A percentile compares a stretch with the other conserved stretches of the same genome.
These are phyloP conservation scores for Calonectria multiphialidica DNA, from an alignment of 2,329 filamentous ascomycete species.

Conservation along the genomic window DNA sequence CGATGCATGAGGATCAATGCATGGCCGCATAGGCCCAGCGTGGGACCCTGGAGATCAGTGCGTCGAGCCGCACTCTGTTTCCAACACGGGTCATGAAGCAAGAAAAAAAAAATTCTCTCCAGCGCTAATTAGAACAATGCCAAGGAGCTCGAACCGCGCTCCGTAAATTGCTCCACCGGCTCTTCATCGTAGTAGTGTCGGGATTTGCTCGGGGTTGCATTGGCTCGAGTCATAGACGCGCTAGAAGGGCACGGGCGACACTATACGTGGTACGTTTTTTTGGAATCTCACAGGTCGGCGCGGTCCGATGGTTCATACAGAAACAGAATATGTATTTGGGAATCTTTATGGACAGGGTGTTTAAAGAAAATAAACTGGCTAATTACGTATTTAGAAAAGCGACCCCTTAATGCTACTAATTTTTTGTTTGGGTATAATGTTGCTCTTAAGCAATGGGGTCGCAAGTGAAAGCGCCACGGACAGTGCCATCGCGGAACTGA, in stretches of 20 bases:
- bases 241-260: not conserved
- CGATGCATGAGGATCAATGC: conserved; percentile 2
- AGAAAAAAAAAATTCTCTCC: not conserved
- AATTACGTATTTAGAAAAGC: conserved; percentile 4
- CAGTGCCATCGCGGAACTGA: conserved; percentile 42
- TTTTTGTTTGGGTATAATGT: not conserved
- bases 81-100: too few species aligned
- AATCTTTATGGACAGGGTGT: not conserved
- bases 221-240: not conserved
- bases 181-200: conserved; percentile 2
- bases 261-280: not conserved
- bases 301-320: not conserved
- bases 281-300: not conserved
- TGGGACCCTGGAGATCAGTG: not conserved
- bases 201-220: conserved; percentile 4
- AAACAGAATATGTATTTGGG: conserved; percentile 1
- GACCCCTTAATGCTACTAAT: not conserved
- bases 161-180: not conserved
- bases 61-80: not conserved
- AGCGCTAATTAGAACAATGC: conserved; percentile 2
- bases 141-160: not conserved
- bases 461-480: conserved; percentile 46
- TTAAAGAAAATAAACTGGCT: not conserved
- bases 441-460: conserved; percentile 41
- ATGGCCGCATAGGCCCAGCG: not conserved